These are phyloP conservation scores for Hemileccinum impolitum DNA, from an alignment of 768 basidiomycete species.

Conservation along the genomic window DNA sequence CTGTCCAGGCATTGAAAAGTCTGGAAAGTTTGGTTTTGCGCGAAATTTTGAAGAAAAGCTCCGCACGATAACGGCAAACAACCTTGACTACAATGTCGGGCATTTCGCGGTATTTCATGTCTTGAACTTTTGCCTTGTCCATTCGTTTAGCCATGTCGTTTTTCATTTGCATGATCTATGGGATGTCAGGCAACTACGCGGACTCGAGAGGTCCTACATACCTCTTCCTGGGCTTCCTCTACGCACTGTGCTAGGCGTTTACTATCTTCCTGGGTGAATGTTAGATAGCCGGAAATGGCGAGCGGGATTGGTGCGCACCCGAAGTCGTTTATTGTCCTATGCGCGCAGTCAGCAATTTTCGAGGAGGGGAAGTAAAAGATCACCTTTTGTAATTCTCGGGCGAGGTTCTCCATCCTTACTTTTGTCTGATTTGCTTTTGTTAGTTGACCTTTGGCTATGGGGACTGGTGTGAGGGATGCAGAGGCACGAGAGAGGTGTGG, in stretches of 20 bases:
- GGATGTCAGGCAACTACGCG: conserved; percentile 3
- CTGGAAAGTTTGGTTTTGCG: conserved; percentile 84
- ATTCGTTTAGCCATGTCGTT: conserved; percentile 76
- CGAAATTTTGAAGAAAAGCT: conserved; percentile 90
- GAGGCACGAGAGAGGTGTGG: neutral
- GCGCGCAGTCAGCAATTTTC: conserved; percentile 17
- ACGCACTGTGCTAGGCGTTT: conserved; percentile 76
- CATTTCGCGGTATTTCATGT: conserved; percentile 78
- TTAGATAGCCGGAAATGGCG: conserved; percentile 18
- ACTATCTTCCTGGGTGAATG: conserved; percentile 66
- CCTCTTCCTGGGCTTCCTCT: conserved; percentile 87
- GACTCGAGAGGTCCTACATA: conserved; percentile 23
- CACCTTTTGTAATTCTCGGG: conserved; percentile 87
- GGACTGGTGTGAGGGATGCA: conserved; percentile 13
- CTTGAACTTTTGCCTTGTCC: conserved; percentile 75
- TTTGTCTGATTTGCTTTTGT: conserved; percentile 88
- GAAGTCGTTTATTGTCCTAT: conserved; percentile 85
- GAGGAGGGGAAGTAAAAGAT: conserved; percentile 2
- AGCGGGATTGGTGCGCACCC: conserved; percentile 47
- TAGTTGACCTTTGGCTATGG: conserved; percentile 73
- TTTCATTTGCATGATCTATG: conserved; percentile 78
- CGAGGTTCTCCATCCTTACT: conserved; percentile 86
- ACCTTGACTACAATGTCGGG: conserved; percentile 92
- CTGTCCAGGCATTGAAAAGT: conserved; percentile 85
- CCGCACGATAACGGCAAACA: conserved; percentile 83